These are phyloP conservation scores for Penicillium concentricum DNA, from an alignment of 2,329 filamentous ascomycete genomes.

Conservation along the genomic window DNA sequence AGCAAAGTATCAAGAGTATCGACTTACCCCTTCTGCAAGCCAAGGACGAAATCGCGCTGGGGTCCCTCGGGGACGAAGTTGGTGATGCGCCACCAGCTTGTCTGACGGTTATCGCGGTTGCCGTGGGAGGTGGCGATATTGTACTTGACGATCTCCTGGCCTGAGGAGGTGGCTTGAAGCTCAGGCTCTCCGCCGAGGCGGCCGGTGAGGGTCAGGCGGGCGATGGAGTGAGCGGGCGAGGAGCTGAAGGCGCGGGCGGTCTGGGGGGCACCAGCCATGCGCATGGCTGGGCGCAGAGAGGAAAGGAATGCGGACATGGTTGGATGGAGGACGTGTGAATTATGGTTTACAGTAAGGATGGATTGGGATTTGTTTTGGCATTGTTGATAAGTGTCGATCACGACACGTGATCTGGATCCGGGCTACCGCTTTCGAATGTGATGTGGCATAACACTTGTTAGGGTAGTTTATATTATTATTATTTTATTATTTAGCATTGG, in stretches of 20 bases:
- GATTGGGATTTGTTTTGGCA: neutral
- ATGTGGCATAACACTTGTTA: neutral
- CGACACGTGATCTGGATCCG: neutral
- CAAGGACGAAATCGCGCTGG: conserved; percentile 69
- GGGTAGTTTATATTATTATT: neutral
- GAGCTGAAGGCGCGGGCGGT: conserved; percentile 72
- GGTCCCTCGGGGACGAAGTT: conserved; percentile 68
- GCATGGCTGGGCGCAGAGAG: conserved; percentile 52
- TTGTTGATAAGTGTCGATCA: neutral
- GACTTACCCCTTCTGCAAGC: conserved; percentile 80
- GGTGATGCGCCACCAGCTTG: conserved; percentile 81
- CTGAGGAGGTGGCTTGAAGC: conserved; percentile 65
- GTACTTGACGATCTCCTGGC: conserved; percentile 75
- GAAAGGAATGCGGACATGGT: conserved; percentile 50
- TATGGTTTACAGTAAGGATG: neutral
- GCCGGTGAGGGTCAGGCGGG: conserved; percentile 83
- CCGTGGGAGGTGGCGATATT: conserved; percentile 69
- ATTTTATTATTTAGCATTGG: neutral
- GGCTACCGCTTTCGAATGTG: conserved; percentile 4
- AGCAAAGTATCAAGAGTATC: neutral
- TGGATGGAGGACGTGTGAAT: neutral
- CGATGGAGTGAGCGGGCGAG: conserved; percentile 59
- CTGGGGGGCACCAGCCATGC: conserved; percentile 43
- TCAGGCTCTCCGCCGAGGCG: conserved; percentile 80
- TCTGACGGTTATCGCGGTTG: conserved; percentile 66